These are phyloP conservation scores for Colletotrichum lentis DNA, from an alignment of 2,329 filamentous ascomycete genomes.

Conservation along the genomic window DNA sequence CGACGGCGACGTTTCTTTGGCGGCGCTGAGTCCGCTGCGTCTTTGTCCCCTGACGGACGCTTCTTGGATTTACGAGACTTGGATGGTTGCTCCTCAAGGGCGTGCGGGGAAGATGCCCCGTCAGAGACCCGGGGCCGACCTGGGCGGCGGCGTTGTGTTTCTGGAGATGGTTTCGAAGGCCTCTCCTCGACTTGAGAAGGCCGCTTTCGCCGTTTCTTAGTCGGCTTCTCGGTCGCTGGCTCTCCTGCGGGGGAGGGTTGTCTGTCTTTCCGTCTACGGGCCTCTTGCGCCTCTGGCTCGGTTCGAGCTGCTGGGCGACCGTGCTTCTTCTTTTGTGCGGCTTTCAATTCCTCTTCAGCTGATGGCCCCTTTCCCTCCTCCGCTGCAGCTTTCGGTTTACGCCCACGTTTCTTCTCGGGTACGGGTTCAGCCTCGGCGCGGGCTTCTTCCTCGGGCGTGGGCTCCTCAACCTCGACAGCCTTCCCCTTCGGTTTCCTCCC, in stretches of 20 bases:
- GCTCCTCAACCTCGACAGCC: constrained; percentile 9
- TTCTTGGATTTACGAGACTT: constrained; percentile 28
- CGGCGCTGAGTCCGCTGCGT: constrained; percentile 2
- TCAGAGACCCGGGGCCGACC: constrained; percentile 37
- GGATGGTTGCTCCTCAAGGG: constrained; percentile 37
- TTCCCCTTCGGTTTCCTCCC: constrained; percentile 17
- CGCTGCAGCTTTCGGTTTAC: constrained; percentile 36
- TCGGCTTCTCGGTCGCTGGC: constrained; percentile 5
- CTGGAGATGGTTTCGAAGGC: constrained; percentile 16
- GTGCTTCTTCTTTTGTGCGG: constrained; percentile 13
- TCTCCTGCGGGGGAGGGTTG: constrained; percentile 3
- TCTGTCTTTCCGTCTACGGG: constrained; percentile 1
- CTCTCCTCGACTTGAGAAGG: constrained; percentile 19
- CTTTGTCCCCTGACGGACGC: constrained; percentile 5
- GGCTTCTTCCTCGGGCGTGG: constrained; percentile 9
- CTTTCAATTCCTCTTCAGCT: constrained; percentile 13
- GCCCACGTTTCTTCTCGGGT: constrained; percentile 39
- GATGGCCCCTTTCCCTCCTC: constrained; percentile 33
- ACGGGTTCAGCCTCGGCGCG: constrained; percentile 23
- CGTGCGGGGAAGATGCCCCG: constrained; percentile 16
- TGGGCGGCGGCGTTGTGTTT: constrained; percentile 33
- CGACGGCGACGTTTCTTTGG: constrained; percentile 29
- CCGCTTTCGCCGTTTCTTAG: constrained; percentile 19
- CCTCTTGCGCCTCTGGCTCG: constrained; percentile 33
- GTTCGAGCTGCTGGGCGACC: constrained; percentile 11